Base-by-base conservation (phyloP, 108 stramenopile species). In the Discostella pseudostelligera region DNA sequence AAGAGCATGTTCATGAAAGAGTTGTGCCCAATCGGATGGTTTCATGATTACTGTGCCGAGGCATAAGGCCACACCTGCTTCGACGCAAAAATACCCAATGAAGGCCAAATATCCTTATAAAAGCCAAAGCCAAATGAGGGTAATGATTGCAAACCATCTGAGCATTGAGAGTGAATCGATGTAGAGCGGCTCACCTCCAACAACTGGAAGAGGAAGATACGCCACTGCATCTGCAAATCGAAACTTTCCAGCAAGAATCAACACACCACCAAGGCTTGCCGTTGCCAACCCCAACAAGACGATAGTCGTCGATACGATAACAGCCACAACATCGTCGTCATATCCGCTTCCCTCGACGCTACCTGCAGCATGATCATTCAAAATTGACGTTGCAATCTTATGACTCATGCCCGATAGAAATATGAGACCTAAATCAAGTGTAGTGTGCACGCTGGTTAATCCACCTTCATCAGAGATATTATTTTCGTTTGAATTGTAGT, bases 21-120 rank as follows among this genome's bases (percentile, higher is more conserved):
- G 56, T 25, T 75, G 50, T 9, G 19, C 40, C 94, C 94, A 96
- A 59, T 92, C 87, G n/a, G 51, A 26, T 4, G 92, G 49, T 5
- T 61, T 69, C 66, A 86, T 84, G 49, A 98, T 81, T 16, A 79
- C 58, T 40, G 76, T 71, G 9, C 82, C 85, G 22, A 95, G 94
- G 66, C 92, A 94, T 21, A 98, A 62, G 4, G 79, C 83, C 20
- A 96, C 76, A 0, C 96, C 96, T 8, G 96, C 96, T 59, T 95
- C 84, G 4, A 91, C 57, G 69, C 97, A 97, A 66, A 99, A 99
- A 56, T 95, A 95, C 0, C 98, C 98, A 64, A 99, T 99, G 66
- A 89, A 97, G 5, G 96, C 96, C 65, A 97, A 60, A 74, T 97
- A 97, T 16, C 96, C 93, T 9, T 48, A 17, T 1, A 20, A 32